phyloP scores from a whole-genome alignment of 352 stramenopile genomes.

The Pythium chondricola region DNA sequence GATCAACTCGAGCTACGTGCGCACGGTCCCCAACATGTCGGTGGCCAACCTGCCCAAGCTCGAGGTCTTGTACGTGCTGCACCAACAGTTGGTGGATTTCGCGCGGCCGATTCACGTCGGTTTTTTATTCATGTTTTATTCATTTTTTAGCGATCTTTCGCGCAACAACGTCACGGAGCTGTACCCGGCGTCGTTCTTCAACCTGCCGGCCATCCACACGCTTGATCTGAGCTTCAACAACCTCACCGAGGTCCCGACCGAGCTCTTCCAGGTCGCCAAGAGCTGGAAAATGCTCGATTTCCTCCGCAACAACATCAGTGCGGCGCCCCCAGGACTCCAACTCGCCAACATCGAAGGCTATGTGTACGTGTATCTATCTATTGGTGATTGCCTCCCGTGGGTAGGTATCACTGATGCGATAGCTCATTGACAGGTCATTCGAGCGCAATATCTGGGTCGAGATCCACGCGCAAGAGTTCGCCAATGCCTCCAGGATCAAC shows the following conservation, averaged over 20 bases:
- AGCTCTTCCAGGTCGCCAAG: constrained; percentile 31
- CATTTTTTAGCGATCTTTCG: constrained; percentile 25
- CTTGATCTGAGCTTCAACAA: constrained; percentile 55
- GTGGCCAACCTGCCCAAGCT: constrained; percentile 34
- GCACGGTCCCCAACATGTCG: constrained; percentile 20
- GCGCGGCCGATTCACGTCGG: not conserved
- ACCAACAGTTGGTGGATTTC: not conserved
- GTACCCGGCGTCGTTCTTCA: constrained; percentile 33
- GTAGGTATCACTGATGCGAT: too few species aligned
- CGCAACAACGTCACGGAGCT: constrained; percentile 40
- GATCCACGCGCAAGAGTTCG: constrained; percentile 36
- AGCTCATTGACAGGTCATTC: constrained; percentile 56
- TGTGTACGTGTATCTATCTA: constrained; percentile 39
- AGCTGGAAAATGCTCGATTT: constrained; percentile 60
- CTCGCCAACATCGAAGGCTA: constrained; percentile 39
- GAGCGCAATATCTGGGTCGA: constrained; percentile 57
- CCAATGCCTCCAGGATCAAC: constrained; percentile 32
- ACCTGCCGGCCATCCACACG: constrained; percentile 41
- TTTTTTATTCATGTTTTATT: not conserved
- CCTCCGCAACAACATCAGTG: constrained; percentile 35
- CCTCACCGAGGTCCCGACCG: constrained; percentile 29
- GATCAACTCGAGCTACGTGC: constrained; percentile 37
- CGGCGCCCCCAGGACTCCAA: constrained; percentile 30
- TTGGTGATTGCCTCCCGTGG: too few species aligned
- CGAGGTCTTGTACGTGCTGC: constrained; percentile 25